Evolutionary conservation across 2,329 filamentous ascomycete genomes (phyloP).

Genomic region (Sclerotinia subarctica): DNA sequence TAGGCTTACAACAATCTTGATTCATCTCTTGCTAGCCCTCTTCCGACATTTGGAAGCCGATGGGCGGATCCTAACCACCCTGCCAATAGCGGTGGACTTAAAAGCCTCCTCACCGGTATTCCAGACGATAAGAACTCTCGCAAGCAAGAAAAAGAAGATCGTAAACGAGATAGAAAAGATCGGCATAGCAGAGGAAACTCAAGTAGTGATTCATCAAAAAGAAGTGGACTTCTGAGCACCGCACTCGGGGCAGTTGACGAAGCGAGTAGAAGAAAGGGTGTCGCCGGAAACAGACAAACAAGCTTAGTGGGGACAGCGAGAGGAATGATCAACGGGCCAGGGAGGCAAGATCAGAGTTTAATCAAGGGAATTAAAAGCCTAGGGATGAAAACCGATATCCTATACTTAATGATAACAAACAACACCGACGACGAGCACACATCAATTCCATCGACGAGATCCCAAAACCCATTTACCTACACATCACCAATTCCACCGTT

Average conservation of each 20-base stretch:
- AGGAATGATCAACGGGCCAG: conserved; percentile 14
- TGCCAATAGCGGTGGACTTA: conserved; percentile 4
- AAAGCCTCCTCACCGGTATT: conserved; percentile 9
- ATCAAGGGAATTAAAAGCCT: conserved; percentile 5
- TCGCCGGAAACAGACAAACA: background rate
- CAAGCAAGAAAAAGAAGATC: background rate
- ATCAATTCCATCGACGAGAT: background rate
- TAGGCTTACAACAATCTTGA: background rate
- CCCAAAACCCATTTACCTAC: background rate
- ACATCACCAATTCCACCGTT: background rate
- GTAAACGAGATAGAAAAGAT: background rate
- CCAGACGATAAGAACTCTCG: background rate
- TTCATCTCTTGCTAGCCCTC: background rate
- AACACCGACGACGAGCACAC: background rate
- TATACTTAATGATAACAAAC: conserved; percentile 20
- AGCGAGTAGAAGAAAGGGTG: background rate
- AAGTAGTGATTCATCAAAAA: background rate
- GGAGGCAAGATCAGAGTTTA: conserved; percentile 13
- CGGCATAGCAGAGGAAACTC: conserved; percentile 6
- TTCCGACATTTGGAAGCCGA: conserved; percentile 7
- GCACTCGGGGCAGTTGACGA: background rate
- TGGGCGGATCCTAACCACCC: conserved; percentile 14
- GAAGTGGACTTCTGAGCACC: background rate
- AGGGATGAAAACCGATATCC: conserved; percentile 17
- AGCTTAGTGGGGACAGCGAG: background rate